Percentiles rank a stretch among this genome's conserved stretches.
Evolutionary conservation across 371 early-diverging fungal genomes (phyloP).

Genomic region (Capillidium rhysosporum): DNA sequence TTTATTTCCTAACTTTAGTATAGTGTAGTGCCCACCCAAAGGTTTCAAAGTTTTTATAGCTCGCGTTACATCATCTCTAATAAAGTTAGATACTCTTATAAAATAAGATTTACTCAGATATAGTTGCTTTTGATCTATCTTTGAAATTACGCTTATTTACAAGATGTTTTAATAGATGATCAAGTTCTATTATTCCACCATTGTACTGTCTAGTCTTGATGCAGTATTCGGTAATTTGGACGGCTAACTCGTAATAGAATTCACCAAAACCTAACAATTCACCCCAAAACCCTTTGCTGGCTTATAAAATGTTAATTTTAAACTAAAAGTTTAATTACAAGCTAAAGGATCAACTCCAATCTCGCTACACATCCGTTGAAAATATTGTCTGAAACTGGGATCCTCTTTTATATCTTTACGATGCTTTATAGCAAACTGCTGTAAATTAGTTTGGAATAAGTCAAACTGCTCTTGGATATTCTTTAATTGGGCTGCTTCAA

Average conservation of each 20-base stretch:
- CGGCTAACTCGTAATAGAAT: slow-evolving; percentile 88
- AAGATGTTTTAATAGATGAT: slow-evolving; percentile 46
- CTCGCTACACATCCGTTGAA: slow-evolving; percentile 80
- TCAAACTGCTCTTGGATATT: slow-evolving; percentile 48
- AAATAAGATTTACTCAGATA: slow-evolving; percentile 15
- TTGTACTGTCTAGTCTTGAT: slow-evolving; percentile 58
- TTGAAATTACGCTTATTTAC: slow-evolving; percentile 22
- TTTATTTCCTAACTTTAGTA: background rate
- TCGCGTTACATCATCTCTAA: slow-evolving; percentile 1
- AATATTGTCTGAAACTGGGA: slow-evolving; percentile 71
- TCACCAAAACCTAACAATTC: slow-evolving; percentile 90
- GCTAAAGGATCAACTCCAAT: slow-evolving; percentile 92
- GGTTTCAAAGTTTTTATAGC: slow-evolving; percentile 4
- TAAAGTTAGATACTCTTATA: background rate
- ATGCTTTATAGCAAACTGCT: slow-evolving; percentile 69
- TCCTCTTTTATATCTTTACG: slow-evolving; percentile 72
- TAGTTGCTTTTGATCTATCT: slow-evolving; percentile 4
- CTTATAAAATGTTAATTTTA: slow-evolving; percentile 14
- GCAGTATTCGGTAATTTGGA: slow-evolving; percentile 81
- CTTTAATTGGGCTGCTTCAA: background rate
- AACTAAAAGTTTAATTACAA: slow-evolving; percentile 24
- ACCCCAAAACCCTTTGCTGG: slow-evolving; percentile 88
- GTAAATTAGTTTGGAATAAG: slow-evolving; percentile 55
- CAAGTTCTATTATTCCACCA: slow-evolving; percentile 77
- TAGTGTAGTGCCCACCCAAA: background rate